Conservation (phyloP, 345 rosid species). For the Mangifera indica region DNA sequence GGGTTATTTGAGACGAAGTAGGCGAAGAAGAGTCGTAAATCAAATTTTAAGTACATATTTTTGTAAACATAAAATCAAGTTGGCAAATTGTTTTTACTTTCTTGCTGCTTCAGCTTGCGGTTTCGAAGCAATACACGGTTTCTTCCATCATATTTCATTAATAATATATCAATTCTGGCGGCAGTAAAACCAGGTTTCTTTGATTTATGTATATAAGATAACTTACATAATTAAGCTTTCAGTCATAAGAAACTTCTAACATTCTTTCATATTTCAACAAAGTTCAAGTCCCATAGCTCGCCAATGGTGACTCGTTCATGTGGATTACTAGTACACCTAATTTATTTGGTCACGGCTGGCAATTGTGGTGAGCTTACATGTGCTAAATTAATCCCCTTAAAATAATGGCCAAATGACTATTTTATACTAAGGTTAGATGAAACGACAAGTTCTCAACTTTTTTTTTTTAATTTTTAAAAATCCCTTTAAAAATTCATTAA, state of each 20-base stretch:
- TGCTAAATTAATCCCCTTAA: no score
- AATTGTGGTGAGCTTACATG: background rate
- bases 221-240: background rate
- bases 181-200: background rate
- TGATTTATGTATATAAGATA: no score
- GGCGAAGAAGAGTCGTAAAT: no score
- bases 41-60: no score
- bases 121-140: background rate
- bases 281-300: background rate
- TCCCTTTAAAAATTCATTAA: no score
- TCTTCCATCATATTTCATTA: background rate
- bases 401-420: no score
- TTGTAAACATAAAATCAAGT: no score
- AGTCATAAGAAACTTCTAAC: background rate
- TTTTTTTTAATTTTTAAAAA: no score
- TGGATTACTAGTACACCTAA: background rate
- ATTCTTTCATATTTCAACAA: background rate
- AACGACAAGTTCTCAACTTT: no score
- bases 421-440: no score
- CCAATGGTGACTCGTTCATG: slow-evolving; percentile 5
- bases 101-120: background rate
- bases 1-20: no score
- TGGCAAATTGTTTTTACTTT: no score
- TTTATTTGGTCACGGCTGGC: background rate
- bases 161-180: background rate